A percentile compares a stretch with the other conserved stretches of the same genome.
These are phyloP conservation scores for Penicillium sp. DNA, from an alignment of 2,329 filamentous ascomycete species.

Conservation along the genomic window DNA sequence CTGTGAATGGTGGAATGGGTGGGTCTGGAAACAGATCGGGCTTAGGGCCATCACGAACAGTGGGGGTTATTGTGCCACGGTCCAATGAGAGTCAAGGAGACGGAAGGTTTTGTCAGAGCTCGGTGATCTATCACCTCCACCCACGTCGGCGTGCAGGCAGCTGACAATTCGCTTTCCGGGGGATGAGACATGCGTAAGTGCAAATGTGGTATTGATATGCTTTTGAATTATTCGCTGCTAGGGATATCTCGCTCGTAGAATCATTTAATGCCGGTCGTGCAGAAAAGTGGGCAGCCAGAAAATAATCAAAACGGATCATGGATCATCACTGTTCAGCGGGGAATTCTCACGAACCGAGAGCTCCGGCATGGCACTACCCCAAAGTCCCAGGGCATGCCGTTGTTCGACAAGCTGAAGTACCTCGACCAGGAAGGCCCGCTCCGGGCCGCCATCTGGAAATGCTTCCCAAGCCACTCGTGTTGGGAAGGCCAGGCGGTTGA, in stretches of 20 bases:
- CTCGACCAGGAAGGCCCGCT: constrained; percentile 32
- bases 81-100: not conserved
- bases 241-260: constrained; percentile 4
- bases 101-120: not conserved
- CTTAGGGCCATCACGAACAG: constrained; percentile 1
- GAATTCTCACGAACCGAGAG: constrained; percentile 30
- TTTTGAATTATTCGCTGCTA: not conserved
- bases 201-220: not conserved
- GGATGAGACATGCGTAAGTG: not conserved
- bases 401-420: constrained; percentile 36
- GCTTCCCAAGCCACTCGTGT: constrained; percentile 40
- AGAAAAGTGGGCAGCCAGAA: not conserved
- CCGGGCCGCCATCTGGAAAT: constrained; percentile 32
- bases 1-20: constrained; percentile 14
- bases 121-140: constrained; percentile 11
- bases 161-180: not conserved
- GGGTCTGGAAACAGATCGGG: not conserved
- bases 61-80: not conserved
- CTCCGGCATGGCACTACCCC: constrained; percentile 38
- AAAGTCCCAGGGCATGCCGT: constrained; percentile 35
- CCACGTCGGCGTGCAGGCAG: not conserved
- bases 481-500: constrained; percentile 39
- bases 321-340: constrained; percentile 14
- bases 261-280: not conserved
- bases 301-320: not conserved